These are phyloP conservation scores for Quercus suber DNA, from an alignment of 306 rosid genomes.

Conservation along the genomic window DNA sequence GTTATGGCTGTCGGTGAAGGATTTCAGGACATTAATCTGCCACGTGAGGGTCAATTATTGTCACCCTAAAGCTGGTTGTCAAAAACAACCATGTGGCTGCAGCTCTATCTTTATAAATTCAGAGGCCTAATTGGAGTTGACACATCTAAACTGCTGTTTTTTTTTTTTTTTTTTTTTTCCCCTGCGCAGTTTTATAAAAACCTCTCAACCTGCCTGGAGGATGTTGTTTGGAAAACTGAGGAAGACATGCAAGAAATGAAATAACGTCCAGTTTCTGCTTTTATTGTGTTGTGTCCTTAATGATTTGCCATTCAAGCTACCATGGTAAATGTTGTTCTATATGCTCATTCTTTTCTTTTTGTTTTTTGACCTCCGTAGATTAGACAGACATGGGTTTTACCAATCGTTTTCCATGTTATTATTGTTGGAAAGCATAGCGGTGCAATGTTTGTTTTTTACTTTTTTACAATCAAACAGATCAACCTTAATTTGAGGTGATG, in stretches of 20 bases:
- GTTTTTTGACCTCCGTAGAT: slow-evolving; percentile 24
- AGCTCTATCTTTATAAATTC: not conserved
- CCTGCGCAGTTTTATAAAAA: slow-evolving; percentile 79
- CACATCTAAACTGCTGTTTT: not conserved
- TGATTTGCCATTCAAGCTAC: not conserved
- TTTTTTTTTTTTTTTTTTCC: not conserved
- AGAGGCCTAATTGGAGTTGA: not conserved
- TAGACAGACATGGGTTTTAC: slow-evolving; percentile 21
- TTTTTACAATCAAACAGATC: slow-evolving; percentile 1
- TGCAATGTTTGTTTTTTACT: not conserved
- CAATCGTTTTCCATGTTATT: slow-evolving; percentile 38
- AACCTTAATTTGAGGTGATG: slow-evolving; percentile 18
- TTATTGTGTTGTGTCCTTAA: slow-evolving; percentile 19
- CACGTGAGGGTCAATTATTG: not conserved
- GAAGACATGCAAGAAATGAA: slow-evolving; percentile 65
- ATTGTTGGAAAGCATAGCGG: slow-evolving; percentile 34
- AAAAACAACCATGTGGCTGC: not conserved
- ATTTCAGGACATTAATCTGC: not conserved
- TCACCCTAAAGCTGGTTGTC: not conserved
- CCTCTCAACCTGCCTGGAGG: slow-evolving; percentile 75
- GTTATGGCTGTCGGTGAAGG: not conserved
- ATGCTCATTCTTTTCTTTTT: slow-evolving; percentile 12
- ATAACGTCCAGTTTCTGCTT: slow-evolving; percentile 23
- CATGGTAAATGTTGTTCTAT: slow-evolving; percentile 7
- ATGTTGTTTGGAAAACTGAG: slow-evolving; percentile 94